Evolutionary conservation across 108 stramenopile species (phyloP).

Genomic region (Halocafeteria seosinensis): DNA sequence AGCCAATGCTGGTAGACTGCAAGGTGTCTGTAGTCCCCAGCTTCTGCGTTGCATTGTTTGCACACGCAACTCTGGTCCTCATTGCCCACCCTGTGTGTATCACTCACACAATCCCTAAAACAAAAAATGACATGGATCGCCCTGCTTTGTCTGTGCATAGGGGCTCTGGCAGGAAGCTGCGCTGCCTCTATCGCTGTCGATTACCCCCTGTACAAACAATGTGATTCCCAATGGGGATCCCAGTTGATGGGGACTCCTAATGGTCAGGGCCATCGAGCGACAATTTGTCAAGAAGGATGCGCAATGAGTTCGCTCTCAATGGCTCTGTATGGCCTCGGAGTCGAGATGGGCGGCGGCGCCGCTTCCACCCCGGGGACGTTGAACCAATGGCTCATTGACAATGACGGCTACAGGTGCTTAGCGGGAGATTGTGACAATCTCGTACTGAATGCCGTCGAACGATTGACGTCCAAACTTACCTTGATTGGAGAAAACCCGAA

Average conservation of each 20-base stretch:
- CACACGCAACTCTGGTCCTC: too few relatives aligned
- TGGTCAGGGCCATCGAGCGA: background rate
- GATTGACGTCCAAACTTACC: background rate
- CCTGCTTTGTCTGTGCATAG: too few relatives aligned
- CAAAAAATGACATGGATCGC: too few relatives aligned
- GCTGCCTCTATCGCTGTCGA: conserved; percentile 3
- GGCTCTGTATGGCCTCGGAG: conserved; percentile 5
- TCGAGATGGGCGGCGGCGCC: background rate
- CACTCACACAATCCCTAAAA: too few relatives aligned
- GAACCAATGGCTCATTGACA: conserved; percentile 6
- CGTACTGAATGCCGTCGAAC: background rate
- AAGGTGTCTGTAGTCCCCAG: too few relatives aligned
- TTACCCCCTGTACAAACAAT: conserved; percentile 3
- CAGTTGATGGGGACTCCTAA: conserved; percentile 5
- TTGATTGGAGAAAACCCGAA: background rate
- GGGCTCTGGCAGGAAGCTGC: too few relatives aligned
- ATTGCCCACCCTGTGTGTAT: too few relatives aligned
- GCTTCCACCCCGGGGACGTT: conserved; percentile 2
- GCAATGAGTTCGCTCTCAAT: conserved; percentile 10
- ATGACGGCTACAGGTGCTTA: conserved; percentile 8
- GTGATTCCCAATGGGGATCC: conserved; percentile 9
- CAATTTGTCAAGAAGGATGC: conserved; percentile 13
- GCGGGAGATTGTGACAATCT: conserved; percentile 1
- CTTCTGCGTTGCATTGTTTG: too few relatives aligned
- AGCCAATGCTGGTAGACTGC: too few relatives aligned